These are phyloP conservation scores for Microsporum ferrugineum DNA, from an alignment of 2,329 filamentous ascomycete genomes.

Conservation along the genomic window DNA sequence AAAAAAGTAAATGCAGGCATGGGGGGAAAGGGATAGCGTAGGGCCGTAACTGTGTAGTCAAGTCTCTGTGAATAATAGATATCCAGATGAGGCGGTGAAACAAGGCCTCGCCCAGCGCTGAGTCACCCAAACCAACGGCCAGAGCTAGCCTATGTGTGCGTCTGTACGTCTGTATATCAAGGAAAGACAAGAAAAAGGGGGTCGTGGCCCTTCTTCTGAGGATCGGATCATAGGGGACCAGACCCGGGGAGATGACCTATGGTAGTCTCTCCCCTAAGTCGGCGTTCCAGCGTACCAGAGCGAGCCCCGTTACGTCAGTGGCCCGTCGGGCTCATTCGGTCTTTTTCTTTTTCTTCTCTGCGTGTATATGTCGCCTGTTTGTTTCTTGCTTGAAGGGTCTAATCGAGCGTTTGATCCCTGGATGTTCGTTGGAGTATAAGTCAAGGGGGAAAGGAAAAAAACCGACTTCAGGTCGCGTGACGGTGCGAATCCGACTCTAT, in stretches of 20 bases:
- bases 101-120: constrained; percentile 3
- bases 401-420: not conserved
- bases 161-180: not conserved
- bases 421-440: not conserved
- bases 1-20: not conserved
- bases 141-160: not conserved
- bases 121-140: not conserved
- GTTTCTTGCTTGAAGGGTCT: not conserved
- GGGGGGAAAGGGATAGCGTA: not conserved
- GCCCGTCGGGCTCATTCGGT: not conserved
- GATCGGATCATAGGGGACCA: not conserved
- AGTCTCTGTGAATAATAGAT: not conserved
- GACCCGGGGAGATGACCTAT: not conserved
- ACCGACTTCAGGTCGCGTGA: not conserved
- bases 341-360: not conserved
- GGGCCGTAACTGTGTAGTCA: not conserved
- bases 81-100: constrained; percentile 1
- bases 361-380: not conserved
- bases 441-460: not conserved
- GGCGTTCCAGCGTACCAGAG: not conserved
- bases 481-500: not conserved
- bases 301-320: not conserved
- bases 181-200: not conserved
- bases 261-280: not conserved
- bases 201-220: not conserved